These are phyloP conservation scores for Schwanniomyces vanrijiae DNA, from an alignment of 805 yeast species.

Conservation along the genomic window DNA sequence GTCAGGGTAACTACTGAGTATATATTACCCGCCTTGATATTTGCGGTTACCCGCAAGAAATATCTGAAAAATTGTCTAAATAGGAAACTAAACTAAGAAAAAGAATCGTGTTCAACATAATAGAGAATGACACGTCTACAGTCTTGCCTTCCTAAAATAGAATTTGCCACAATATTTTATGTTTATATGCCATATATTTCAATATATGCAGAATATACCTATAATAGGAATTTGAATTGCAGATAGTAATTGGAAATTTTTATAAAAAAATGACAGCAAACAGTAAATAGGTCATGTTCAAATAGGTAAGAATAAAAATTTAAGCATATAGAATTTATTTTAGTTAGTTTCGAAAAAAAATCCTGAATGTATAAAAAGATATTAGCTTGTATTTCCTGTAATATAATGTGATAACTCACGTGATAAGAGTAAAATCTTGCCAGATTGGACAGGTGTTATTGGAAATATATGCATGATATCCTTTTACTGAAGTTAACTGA, in stretches of 20 bases:
- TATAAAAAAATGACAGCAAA: not conserved
- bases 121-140: not conserved
- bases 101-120: not conserved
- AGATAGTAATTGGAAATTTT: not conserved
- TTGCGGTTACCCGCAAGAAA: not conserved
- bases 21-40: not conserved
- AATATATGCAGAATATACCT: not conserved
- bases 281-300: not conserved
- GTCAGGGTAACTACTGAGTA: constrained; percentile 3
- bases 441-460: no score
- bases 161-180: not conserved
- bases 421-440: no score
- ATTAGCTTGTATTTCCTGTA: no score
- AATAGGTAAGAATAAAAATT: not conserved
- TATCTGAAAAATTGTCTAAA: not conserved
- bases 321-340: not conserved
- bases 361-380: no score
- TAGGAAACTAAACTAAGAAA: not conserved
- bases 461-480: no score
- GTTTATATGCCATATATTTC: not conserved
- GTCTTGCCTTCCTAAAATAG: not conserved
- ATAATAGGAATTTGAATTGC: not conserved
- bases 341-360: not conserved
- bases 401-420: no score
- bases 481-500: no score